A percentile compares a stretch with the other conserved stretches of the same genome.
Evolutionary conservation across 495 filamentous ascomycete genomes (phyloP).

Genomic region (Schizothecium vesticola): DNA sequence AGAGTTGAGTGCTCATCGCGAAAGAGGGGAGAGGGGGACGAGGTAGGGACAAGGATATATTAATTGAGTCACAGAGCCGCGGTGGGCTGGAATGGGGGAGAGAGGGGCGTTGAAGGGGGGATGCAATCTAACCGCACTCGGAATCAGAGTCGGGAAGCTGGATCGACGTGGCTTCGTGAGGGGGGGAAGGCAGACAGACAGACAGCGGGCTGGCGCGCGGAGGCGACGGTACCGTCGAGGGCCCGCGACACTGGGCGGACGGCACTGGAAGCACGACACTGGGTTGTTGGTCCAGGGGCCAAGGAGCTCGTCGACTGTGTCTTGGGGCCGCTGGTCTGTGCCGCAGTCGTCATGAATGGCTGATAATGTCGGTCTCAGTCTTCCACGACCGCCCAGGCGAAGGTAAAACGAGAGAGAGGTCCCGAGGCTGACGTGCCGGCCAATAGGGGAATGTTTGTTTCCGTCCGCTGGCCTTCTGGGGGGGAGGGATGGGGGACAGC

Average conservation of each 20-base stretch:
- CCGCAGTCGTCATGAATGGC: constrained; percentile 2
- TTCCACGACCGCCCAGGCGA: not conserved
- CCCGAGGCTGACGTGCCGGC: not conserved
- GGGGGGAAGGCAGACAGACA: not conserved
- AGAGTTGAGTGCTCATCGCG: constrained; percentile 13
- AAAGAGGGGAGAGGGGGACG: constrained; percentile 8
- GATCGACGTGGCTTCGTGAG: constrained; percentile 17
- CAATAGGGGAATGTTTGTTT: constrained; percentile 14
- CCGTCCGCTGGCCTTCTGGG: constrained; percentile 2
- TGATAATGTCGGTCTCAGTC: not conserved
- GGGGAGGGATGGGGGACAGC: not conserved
- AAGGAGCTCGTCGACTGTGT: constrained; percentile 6
- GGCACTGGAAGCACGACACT: constrained; percentile 4
- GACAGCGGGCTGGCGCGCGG: not conserved
- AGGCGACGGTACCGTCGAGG: constrained; percentile 1
- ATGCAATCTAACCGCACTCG: constrained; percentile 10
- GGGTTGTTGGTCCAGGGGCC: not conserved
- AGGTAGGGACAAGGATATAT: constrained; percentile 17
- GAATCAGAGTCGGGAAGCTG: constrained; percentile 11
- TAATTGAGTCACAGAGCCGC: constrained; percentile 4
- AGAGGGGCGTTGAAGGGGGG: not conserved
- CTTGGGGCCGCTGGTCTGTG: constrained; percentile 12
- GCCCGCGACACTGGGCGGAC: constrained; percentile 10
- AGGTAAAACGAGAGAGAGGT: not conserved
- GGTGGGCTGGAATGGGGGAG: not conserved